Conservation (phyloP, 768 basidiomycete species). For the Mrakia gelida region DNA sequence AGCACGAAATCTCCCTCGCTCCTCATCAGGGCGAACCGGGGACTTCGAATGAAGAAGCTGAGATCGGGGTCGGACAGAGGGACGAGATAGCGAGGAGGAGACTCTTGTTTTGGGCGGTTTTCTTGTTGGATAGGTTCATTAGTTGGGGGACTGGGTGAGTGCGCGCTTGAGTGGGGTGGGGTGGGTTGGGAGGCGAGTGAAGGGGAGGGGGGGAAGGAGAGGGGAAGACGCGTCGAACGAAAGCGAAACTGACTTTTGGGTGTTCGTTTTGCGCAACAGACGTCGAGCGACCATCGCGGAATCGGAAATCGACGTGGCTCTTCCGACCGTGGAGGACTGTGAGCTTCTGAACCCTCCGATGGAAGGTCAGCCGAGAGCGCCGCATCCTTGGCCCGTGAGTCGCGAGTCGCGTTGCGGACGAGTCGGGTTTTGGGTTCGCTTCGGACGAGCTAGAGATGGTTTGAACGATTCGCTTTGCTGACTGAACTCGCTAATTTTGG, state of each 20-base stretch:
- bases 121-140: conserved; percentile 29
- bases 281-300: conserved; percentile 23
- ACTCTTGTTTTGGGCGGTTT: conserved; percentile 31
- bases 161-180: neutral
- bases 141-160: conserved; percentile 24
- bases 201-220: neutral
- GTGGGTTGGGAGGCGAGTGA: neutral
- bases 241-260: neutral
- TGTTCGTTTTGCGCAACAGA: neutral
- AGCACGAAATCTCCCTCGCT: conserved; percentile 19
- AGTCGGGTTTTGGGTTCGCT: too few species aligned
- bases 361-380: neutral
- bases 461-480: too few species aligned
- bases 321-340: conserved; percentile 27
- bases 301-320: conserved; percentile 25
- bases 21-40: neutral
- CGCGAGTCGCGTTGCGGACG: too few species aligned
- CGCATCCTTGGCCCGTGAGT: conserved; percentile 15
- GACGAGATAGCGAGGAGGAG: conserved; percentile 23
- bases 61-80: neutral
- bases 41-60: neutral
- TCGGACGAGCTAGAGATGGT: too few species aligned
- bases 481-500: too few species aligned
- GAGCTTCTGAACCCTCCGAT: conserved; percentile 10
- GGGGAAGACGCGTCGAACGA: neutral